Evolutionary conservation across 495 filamentous ascomycete species (phyloP).

Genomic region (Aspergillus bridgeri): DNA sequence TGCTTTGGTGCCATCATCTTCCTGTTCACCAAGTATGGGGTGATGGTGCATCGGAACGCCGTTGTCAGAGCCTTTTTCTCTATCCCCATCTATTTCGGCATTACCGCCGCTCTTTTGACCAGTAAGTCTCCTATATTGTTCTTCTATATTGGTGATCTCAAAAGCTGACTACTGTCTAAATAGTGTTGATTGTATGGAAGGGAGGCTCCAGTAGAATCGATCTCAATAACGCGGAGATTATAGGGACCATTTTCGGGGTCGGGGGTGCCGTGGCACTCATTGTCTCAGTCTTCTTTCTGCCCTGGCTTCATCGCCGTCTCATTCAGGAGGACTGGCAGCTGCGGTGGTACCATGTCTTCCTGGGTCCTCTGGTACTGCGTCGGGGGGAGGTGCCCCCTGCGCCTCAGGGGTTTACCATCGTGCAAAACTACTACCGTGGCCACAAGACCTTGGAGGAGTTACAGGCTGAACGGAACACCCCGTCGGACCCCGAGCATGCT

Average conservation of each 20-base stretch:
- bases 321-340: constrained; percentile 17
- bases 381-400: constrained; percentile 15
- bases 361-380: constrained; percentile 16
- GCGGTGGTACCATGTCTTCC: constrained; percentile 9
- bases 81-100: constrained; percentile 18
- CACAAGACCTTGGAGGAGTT: constrained; percentile 20
- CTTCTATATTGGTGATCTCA: neutral
- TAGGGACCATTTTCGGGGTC: constrained; percentile 12
- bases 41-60: constrained; percentile 10
- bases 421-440: constrained; percentile 20
- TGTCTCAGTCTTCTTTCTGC: constrained; percentile 10
- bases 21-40: constrained; percentile 17
- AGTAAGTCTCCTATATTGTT: constrained; percentile 3
- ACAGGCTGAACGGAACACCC: constrained; percentile 9
- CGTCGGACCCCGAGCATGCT: constrained; percentile 10
- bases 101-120: constrained; percentile 15
- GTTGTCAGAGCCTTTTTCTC: constrained; percentile 11
- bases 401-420: constrained; percentile 3
- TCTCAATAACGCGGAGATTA: constrained; percentile 9
- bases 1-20: constrained; percentile 17
- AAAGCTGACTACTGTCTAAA: neutral
- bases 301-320: constrained; percentile 16
- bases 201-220: constrained; percentile 16
- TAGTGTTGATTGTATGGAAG: constrained; percentile 24
- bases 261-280: constrained; percentile 11